Evolutionary conservation across 306 rosid genomes (phyloP).

Genomic region (Mucuna pruriens): DNA sequence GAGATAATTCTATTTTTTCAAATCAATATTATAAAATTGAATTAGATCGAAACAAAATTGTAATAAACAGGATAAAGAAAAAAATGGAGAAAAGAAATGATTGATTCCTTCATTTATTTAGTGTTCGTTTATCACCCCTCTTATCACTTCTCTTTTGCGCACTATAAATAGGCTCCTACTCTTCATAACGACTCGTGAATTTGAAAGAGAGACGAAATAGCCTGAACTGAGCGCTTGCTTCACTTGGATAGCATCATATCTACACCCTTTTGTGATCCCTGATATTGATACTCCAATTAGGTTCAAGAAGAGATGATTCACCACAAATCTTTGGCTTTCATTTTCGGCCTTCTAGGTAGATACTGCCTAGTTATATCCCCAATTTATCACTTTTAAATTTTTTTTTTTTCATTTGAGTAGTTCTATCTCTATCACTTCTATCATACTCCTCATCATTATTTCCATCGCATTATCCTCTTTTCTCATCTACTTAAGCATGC

Average conservation of each 20-base stretch:
- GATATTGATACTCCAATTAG: neutral
- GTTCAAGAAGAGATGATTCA: conserved; percentile 44
- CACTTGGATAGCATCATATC: neutral
- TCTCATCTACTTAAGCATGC: neutral
- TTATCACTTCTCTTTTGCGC: conserved; percentile 15
- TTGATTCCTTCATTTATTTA: no score
- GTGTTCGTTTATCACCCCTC: no score
- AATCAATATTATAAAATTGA: no score
- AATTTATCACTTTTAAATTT: no score
- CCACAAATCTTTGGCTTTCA: conserved; percentile 48
- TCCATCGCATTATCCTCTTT: neutral
- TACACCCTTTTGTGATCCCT: neutral
- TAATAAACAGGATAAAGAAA: no score
- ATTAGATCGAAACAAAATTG: no score
- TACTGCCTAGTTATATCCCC: neutral
- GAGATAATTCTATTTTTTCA: no score
- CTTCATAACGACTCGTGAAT: conserved; percentile 33
- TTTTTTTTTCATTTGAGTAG: no score
- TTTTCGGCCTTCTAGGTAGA: conserved; percentile 85
- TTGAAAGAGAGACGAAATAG: conserved; percentile 14
- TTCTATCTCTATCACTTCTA: neutral
- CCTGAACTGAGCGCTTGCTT: neutral
- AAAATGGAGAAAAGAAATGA: no score
- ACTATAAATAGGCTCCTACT: conserved; percentile 44
- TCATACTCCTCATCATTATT: neutral